These are phyloP conservation scores for Millerozyma acaciae DNA, from an alignment of 805 yeast species.

Conservation along the genomic window DNA sequence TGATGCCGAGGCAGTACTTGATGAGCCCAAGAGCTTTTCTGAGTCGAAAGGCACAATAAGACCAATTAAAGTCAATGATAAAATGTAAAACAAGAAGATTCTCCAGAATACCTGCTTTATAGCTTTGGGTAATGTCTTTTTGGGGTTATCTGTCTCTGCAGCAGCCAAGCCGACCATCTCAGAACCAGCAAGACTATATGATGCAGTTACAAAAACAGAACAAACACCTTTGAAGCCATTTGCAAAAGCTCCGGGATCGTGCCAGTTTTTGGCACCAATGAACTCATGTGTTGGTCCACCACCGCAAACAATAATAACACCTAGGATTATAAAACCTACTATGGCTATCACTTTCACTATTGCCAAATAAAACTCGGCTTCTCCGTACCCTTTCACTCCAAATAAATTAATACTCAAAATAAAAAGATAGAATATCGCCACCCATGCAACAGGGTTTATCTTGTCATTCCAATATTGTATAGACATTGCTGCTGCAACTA, in stretches of 20 bases:
- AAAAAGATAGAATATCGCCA: slow-evolving; percentile 28
- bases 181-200: slow-evolving; percentile 34
- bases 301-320: slow-evolving; percentile 34
- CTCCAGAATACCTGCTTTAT: slow-evolving; percentile 44
- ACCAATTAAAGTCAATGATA: slow-evolving; percentile 31
- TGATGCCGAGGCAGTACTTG: slow-evolving; percentile 53
- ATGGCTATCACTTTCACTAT: slow-evolving; percentile 32
- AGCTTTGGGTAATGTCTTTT: slow-evolving; percentile 38
- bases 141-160: slow-evolving; percentile 38
- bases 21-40: slow-evolving; percentile 44
- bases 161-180: slow-evolving; percentile 38
- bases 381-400: slow-evolving; percentile 37
- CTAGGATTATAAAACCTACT: slow-evolving; percentile 34
- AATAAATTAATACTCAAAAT: slow-evolving; percentile 28
- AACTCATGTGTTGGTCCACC: slow-evolving; percentile 37
- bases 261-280: slow-evolving; percentile 32
- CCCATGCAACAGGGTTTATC: slow-evolving; percentile 39
- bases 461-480: slow-evolving; percentile 30
- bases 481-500: slow-evolving; percentile 38
- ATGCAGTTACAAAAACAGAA: slow-evolving; percentile 35
- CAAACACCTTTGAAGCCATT: slow-evolving; percentile 38
- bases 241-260: slow-evolving; percentile 30
- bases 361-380: slow-evolving; percentile 31
- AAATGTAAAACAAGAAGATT: slow-evolving; percentile 36
- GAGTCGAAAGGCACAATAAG: slow-evolving; percentile 50